phyloP scores from a whole-genome alignment of 306 rosid species.

The Mimosa bimucronata region DNA sequence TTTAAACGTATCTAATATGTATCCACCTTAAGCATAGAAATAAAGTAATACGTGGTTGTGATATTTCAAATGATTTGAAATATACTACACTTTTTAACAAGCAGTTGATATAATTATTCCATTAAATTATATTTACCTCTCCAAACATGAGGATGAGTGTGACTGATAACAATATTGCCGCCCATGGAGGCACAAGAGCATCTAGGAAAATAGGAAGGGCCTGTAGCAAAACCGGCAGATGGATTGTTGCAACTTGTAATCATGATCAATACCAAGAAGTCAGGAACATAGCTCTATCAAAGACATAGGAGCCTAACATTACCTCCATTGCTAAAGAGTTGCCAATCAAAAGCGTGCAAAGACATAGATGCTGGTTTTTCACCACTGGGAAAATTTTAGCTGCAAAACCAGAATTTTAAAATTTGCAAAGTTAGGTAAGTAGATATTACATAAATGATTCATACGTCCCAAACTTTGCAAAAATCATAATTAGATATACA shows the following conservation, averaged over 20 bases:
- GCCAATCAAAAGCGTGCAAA: constrained; percentile 94
- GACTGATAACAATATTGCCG: constrained; percentile 82
- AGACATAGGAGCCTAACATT: constrained; percentile 19
- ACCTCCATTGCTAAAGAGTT: constrained; percentile 98
- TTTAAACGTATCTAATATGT: neutral
- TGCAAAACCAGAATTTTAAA: constrained; percentile 41
- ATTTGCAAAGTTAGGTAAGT: neutral
- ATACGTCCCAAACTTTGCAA: neutral
- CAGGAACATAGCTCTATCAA: neutral
- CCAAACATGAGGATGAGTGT: constrained; percentile 93
- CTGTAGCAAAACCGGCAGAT: constrained; percentile 38
- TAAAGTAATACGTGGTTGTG: neutral
- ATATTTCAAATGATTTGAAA: neutral
- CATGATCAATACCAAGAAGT: neutral
- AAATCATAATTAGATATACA: neutral
- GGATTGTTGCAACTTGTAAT: neutral
- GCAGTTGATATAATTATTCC: neutral
- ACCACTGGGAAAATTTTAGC: constrained; percentile 97
- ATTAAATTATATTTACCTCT: constrained; percentile 60
- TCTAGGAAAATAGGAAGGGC: constrained; percentile 94
- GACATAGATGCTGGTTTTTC: constrained; percentile 94
- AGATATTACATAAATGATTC: neutral
- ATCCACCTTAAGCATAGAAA: neutral
- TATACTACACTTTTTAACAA: neutral
- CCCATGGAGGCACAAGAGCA: constrained; percentile 82